Base-by-base conservation (phyloP, 108 stramenopile genomes). In the Schizochytrium sp. region DNA sequence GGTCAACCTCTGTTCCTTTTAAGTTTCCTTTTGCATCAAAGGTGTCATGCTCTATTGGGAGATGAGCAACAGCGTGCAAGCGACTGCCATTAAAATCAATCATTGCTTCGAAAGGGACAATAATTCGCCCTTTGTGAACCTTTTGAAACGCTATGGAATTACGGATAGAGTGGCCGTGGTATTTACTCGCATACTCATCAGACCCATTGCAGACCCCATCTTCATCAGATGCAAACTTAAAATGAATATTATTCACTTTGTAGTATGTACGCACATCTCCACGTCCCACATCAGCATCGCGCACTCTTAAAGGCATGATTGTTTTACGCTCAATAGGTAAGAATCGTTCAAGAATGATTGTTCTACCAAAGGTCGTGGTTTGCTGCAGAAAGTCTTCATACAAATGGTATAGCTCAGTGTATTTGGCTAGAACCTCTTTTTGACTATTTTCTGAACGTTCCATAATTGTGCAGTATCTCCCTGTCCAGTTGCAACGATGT, bases 121-220 rank as follows among this genome's bases (percentile, higher is more conserved):
- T 49, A 12, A 93, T 3, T 17, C 89, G 89, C 41, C 44, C 72
- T 5, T 19, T 40, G 28, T 87, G 72, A 45, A 49, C 61, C 83
- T 88, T 92, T 53, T 72, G 57, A 61, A 91, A 92, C 91, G 90
- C 92, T 73, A 92, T 60, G n/a, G 93, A 61, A 46, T 91, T 89
- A 40, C 92, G 28, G 40, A 90, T 10, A 4, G 92, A 90, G 19
- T 91, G 72, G 50, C 92, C 91, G 10, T 87, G 93, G 4, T 90
- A 91, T 88, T 94, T 94, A 44, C 89, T 88, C 57, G 93, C 92
- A 57, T 50, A 72, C 89, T 94, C 94, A 72, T 94, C 94, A 7
- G 72, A 89, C 3, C 94, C 94, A 53, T 94, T 92, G 88, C 93
- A 94, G 41, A 93, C 19, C 46, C 94, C 94, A 64, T 94, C 87